Evolutionary conservation across 352 stramenopile species (phyloP).

Genomic region (Globisporangium iwayamae): DNA sequence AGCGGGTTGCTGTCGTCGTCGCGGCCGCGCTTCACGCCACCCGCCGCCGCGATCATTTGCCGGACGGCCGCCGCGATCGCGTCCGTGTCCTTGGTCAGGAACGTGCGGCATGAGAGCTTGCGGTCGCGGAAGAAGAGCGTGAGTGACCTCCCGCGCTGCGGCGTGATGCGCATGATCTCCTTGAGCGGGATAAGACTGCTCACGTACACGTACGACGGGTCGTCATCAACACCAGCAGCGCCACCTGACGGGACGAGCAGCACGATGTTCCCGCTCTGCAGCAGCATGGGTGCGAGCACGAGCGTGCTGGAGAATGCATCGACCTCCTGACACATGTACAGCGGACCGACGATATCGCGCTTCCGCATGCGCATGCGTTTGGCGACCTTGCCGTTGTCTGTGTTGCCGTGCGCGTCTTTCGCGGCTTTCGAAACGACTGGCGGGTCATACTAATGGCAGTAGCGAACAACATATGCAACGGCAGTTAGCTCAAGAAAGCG

Average conservation of each 20-base stretch:
- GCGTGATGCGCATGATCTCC: conserved; percentile 72
- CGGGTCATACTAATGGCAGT: conserved; percentile 26
- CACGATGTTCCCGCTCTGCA: conserved; percentile 67
- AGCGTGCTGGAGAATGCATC: conserved; percentile 52
- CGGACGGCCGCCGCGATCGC: conserved; percentile 62
- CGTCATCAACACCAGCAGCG: conserved; percentile 12
- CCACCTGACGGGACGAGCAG: conserved; percentile 26
- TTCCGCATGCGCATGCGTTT: conserved; percentile 60
- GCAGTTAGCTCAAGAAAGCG: not conserved
- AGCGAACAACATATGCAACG: not conserved
- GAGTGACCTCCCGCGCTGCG: conserved; percentile 68
- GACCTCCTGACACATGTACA: conserved; percentile 74
- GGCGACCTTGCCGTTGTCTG: not conserved
- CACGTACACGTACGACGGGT: conserved; percentile 59
- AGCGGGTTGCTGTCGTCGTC: conserved; percentile 29
- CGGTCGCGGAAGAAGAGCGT: conserved; percentile 80
- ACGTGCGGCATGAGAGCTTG: conserved; percentile 55
- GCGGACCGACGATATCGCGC: conserved; percentile 56
- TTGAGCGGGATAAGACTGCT: conserved; percentile 59
- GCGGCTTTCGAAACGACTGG: conserved; percentile 17
- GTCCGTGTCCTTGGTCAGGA: conserved; percentile 69
- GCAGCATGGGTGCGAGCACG: conserved; percentile 54
- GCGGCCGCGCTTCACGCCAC: conserved; percentile 33
- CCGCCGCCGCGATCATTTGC: conserved; percentile 51
- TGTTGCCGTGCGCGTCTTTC: conserved; percentile 2